phyloP scores from a whole-genome alignment of 2,329 filamentous ascomycete genomes.

The Curvularia hawaiiensis region DNA sequence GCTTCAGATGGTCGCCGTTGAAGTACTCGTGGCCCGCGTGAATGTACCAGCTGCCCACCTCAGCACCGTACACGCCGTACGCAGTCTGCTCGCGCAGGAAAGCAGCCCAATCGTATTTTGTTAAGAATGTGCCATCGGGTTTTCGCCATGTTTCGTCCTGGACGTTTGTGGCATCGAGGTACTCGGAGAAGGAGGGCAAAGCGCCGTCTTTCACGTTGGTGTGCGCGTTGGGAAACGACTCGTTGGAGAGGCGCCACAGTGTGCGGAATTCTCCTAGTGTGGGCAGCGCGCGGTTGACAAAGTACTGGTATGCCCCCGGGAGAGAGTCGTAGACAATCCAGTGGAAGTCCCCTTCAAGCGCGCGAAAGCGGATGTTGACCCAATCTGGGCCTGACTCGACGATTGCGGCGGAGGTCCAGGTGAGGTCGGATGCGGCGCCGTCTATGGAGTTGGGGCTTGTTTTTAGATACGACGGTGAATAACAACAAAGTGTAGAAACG shows the following conservation, averaged over 20 bases:
- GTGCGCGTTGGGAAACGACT: conserved; percentile 54
- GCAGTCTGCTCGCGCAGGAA: conserved; percentile 51
- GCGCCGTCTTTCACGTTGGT: conserved; percentile 54
- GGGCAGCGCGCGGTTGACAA: conserved; percentile 57
- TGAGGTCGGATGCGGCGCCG: conserved; percentile 54
- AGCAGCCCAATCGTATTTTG: conserved; percentile 58
- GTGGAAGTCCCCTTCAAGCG: conserved; percentile 57
- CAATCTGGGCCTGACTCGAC: conserved; percentile 49
- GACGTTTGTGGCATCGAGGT: conserved; percentile 53
- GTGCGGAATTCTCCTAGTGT: conserved; percentile 58
- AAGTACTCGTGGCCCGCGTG: conserved; percentile 58
- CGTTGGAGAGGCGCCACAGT: conserved; percentile 57
- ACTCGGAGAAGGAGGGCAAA: conserved; percentile 53
- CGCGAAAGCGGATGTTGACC: conserved; percentile 56
- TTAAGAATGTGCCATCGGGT: conserved; percentile 56
- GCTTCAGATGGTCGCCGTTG: conserved; percentile 59
- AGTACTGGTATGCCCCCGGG: conserved; percentile 61
- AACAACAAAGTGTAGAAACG: conserved; percentile 9
- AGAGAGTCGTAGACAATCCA: conserved; percentile 58
- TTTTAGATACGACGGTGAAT: background rate
- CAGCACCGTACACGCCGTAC: conserved; percentile 57
- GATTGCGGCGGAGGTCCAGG: conserved; percentile 55
- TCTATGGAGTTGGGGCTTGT: conserved; percentile 39
- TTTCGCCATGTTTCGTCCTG: conserved; percentile 61
- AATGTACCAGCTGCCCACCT: conserved; percentile 59